Evolutionary conservation across 2,329 filamentous ascomycete species (phyloP).

Genomic region (Cercospora brassicicola): DNA sequence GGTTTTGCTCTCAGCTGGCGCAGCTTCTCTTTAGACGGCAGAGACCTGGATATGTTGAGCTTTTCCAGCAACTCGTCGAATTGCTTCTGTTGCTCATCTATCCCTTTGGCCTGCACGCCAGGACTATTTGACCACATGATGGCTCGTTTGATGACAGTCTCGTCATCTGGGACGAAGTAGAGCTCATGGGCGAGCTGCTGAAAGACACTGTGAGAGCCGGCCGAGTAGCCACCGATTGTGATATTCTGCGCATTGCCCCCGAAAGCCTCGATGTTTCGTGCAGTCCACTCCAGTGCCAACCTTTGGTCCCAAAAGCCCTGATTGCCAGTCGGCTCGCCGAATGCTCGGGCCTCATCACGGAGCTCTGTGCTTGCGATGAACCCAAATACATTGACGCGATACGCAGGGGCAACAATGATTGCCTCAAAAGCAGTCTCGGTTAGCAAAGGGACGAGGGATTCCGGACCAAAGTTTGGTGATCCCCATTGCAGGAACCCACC

Average conservation of each 20-base stretch:
- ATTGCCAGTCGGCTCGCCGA: conserved; percentile 49
- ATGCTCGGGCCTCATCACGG: conserved; percentile 43
- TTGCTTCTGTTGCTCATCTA: conserved; percentile 51
- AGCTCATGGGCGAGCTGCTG: conserved; percentile 60
- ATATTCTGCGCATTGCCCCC: conserved; percentile 53
- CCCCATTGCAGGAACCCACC: conserved; percentile 60
- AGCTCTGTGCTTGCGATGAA: conserved; percentile 56
- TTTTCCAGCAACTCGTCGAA: conserved; percentile 52
- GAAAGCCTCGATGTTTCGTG: conserved; percentile 52
- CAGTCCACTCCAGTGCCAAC: conserved; percentile 57
- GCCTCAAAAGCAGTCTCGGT: conserved; percentile 52
- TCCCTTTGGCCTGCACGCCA: conserved; percentile 56
- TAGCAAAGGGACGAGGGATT: conserved; percentile 49
- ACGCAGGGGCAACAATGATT: conserved; percentile 57
- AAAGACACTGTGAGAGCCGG: conserved; percentile 58
- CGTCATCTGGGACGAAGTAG: conserved; percentile 46
- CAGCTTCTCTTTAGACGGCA: conserved; percentile 49
- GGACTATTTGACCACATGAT: conserved; percentile 57
- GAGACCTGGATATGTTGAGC: conserved; percentile 46
- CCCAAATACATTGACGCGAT: conserved; percentile 58
- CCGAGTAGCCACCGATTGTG: conserved; percentile 58
- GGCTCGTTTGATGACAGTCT: conserved; percentile 52
- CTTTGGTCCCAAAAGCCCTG: conserved; percentile 60
- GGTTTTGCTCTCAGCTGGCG: conserved; percentile 46
- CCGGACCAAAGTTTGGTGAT: conserved; percentile 46